phyloP scores from a whole-genome alignment of 306 rosid species.

The Prinsepia uniflora region DNA sequence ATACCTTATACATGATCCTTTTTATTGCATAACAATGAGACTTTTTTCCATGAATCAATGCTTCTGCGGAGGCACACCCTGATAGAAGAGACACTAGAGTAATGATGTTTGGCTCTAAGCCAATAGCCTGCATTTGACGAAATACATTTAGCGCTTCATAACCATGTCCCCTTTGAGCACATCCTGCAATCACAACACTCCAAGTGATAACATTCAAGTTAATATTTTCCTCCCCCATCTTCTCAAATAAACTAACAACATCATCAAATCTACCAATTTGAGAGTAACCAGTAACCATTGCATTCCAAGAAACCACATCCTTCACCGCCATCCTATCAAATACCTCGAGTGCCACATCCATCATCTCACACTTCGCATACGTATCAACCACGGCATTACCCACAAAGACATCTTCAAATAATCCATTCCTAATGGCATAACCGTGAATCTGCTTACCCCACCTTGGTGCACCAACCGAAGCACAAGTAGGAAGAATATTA shows the following conservation, averaged over 20 bases:
- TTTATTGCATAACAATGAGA: conserved; percentile 70
- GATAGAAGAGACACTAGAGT: conserved; percentile 81
- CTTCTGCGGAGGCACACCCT: conserved; percentile 72
- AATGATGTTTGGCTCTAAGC: conserved; percentile 57
- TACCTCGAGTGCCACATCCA: conserved; percentile 63
- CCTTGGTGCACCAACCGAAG: conserved; percentile 36
- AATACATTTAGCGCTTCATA: conserved; percentile 64
- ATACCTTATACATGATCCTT: too few species aligned
- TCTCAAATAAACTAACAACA: conserved; percentile 53
- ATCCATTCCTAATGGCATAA: conserved; percentile 51
- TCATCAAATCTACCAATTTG: conserved; percentile 58
- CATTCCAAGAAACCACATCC: conserved; percentile 93
- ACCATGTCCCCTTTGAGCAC: conserved; percentile 69
- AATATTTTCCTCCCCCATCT: conserved; percentile 58
- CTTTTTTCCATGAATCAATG: conserved; percentile 66
- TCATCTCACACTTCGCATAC: conserved; percentile 71
- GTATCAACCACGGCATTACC: conserved; percentile 76
- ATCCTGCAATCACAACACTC: conserved; percentile 80
- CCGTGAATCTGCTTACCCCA: conserved; percentile 69
- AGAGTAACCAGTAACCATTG: conserved; percentile 83
- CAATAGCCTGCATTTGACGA: conserved; percentile 55
- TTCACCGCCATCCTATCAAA: conserved; percentile 59
- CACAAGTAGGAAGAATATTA: conserved; percentile 72
- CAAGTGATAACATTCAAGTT: conserved; percentile 78
- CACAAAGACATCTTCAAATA: conserved; percentile 73